These are phyloP conservation scores for Nicotiana rustica DNA, from an alignment of 305 asterid genomes.

Conservation along the genomic window DNA sequence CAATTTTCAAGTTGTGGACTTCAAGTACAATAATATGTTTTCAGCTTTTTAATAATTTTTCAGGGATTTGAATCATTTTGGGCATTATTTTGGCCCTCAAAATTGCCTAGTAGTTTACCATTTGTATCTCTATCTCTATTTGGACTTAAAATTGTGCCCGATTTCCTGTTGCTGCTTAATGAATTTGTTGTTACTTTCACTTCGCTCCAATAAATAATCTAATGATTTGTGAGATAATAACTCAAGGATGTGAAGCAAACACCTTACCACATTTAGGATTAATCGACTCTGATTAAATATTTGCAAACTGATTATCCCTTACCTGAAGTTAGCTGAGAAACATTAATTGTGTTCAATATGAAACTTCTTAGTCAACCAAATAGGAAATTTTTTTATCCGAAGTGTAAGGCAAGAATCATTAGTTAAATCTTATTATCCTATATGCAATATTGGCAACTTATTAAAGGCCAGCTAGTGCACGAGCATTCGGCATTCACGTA, in stretches of 20 bases:
- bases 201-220: background rate
- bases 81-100: constrained; percentile 53
- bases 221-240: background rate
- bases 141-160: background rate
- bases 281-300: background rate
- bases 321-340: background rate
- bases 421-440: background rate
- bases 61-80: constrained; percentile 44
- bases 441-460: background rate
- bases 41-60: constrained; percentile 44
- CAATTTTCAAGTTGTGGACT: constrained; percentile 35
- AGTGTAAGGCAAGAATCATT: background rate
- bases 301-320: background rate
- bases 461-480: no score
- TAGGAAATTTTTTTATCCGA: background rate
- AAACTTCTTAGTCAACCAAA: background rate
- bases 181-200: background rate
- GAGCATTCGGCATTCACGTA: no score
- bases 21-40: constrained; percentile 46
- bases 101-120: constrained; percentile 26
- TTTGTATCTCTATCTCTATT: constrained; percentile 15
- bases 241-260: background rate
- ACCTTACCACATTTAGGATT: background rate
- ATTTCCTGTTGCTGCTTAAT: constrained; percentile 13
- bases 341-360: background rate